Evolutionary conservation across 73 alveolate genomes (phyloP), one percentile per base, ranked within the genome.

Genomic region (Stentor roeselii): DNA sequence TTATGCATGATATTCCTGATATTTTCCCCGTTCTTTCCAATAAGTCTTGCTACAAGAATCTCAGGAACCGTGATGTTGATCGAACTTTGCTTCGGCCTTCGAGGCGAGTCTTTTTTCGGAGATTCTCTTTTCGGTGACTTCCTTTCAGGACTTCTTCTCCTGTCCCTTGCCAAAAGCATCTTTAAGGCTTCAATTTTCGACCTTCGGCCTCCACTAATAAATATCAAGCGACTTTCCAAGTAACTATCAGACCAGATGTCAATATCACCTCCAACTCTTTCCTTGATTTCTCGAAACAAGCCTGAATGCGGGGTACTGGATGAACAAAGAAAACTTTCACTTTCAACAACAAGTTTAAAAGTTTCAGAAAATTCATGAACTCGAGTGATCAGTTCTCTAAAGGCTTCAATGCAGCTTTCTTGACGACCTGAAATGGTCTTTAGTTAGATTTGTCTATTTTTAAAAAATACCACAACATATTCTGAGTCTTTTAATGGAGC

Each of bases 21-120:
- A 40, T 39, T 41, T 27, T 76, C 84, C 39, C 84, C 84, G 0
- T 35, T 35, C 59, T 76, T 76, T 34, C 84, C 84, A 35, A 76
- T 76, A 1, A 76, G 31, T 27, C 60, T 76, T 39, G 84, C 84
- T 36, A 76, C 84, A 15, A 76, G 39, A 15, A 27, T 39, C 14
- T 76, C 74, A 39, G 84, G 84, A 76, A 76, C 39, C 21, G 74
- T 76, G 6, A 76, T 35, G 34, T 76, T 76, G 36, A 76, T 39
- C 1, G 75, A 76, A 0, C 38, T 21, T 76, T 76, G 60, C 1
- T 76, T 21, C 39, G 15, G 14, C 39, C 84, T 67, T 67, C 41
- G 21, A 21, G 80, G 80, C 1, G 80, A 67, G 11, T 67, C 80
- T 27, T 40, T 27, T 67, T 40, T 67, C 34, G 41, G 41, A 67